Percentiles rank a stretch among this genome's conserved stretches.
phyloP scores from a whole-genome alignment of 2,329 filamentous ascomycete genomes.

The Corinectria fuckeliana region DNA sequence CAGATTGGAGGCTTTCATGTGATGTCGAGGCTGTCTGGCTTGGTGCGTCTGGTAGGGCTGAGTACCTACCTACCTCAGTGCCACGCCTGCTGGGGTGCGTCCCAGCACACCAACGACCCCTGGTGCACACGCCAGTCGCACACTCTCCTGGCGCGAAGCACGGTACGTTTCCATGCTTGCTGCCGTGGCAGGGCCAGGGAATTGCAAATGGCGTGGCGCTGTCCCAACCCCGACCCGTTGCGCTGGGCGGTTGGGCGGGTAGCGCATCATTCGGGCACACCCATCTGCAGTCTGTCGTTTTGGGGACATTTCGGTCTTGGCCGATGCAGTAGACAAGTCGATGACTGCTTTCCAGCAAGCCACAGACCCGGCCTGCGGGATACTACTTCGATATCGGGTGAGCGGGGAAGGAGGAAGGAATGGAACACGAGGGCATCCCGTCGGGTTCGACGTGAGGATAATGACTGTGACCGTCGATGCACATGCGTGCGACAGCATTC shows the following conservation, averaged over 20 bases:
- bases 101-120: neutral
- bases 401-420: constrained; percentile 16
- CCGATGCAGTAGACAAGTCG: constrained; percentile 33
- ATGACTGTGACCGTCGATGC: neutral
- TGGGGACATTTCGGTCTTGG: constrained; percentile 33
- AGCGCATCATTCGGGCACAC: constrained; percentile 33
- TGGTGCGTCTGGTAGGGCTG: constrained; percentile 34
- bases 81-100: constrained; percentile 34
- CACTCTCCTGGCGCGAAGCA: constrained; percentile 1
- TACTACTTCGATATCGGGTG: constrained; percentile 22
- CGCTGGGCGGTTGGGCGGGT: too few relatives aligned
- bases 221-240: constrained; percentile 12
- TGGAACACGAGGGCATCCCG: constrained; percentile 13
- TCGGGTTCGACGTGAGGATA: constrained; percentile 1
- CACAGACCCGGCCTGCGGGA: constrained; percentile 30
- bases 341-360: constrained; percentile 31
- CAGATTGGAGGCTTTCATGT: neutral
- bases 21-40: neutral
- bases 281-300: constrained; percentile 31
- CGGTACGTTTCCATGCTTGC: constrained; percentile 5
- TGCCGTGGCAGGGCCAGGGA: neutral
- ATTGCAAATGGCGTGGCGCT: neutral
- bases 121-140: constrained; percentile 25
- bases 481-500: neutral
- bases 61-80: constrained; percentile 36